Evolutionary conservation across 371 early-diverging fungal species (phyloP).

Genomic region (Lichtheimia corymbifera): DNA sequence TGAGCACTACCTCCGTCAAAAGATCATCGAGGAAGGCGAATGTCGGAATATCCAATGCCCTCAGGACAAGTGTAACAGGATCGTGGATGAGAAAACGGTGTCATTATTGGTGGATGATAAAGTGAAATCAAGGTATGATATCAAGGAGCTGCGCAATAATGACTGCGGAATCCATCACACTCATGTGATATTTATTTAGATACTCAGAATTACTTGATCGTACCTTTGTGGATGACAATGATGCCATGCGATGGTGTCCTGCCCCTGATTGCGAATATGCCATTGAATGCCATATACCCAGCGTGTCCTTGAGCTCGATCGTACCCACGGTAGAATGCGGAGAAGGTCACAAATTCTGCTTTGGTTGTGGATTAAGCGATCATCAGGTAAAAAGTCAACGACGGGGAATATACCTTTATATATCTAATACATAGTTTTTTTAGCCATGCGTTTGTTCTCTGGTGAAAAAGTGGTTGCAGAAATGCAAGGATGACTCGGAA

Average conservation of each 20-base stretch:
- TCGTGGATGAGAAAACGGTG: conserved; percentile 75
- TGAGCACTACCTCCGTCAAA: conserved; percentile 70
- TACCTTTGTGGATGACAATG: conserved; percentile 83
- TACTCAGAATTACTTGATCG: conserved; percentile 73
- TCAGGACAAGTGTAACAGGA: conserved; percentile 65
- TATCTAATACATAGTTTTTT: background rate
- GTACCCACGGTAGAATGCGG: conserved; percentile 83
- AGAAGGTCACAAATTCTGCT: conserved; percentile 82
- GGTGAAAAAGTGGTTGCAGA: conserved; percentile 84
- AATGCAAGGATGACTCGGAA: conserved; percentile 94
- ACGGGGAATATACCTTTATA: background rate
- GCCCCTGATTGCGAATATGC: conserved; percentile 90
- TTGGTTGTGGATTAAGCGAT: conserved; percentile 80
- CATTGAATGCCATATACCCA: conserved; percentile 77
- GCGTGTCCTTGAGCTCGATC: conserved; percentile 56
- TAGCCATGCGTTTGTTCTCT: conserved; percentile 78
- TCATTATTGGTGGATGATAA: conserved; percentile 53
- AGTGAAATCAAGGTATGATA: conserved; percentile 48
- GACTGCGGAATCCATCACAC: too few species aligned
- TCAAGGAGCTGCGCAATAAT: too few species aligned
- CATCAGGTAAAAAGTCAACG: conserved; percentile 57
- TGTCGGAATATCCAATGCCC: conserved; percentile 79
- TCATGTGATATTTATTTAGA: conserved; percentile 30
- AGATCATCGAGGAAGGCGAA: conserved; percentile 83
- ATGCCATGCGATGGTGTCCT: conserved; percentile 85